Evolutionary conservation across 371 early-diverging fungal genomes (phyloP).

Genomic region (Mortierella sp.): DNA sequence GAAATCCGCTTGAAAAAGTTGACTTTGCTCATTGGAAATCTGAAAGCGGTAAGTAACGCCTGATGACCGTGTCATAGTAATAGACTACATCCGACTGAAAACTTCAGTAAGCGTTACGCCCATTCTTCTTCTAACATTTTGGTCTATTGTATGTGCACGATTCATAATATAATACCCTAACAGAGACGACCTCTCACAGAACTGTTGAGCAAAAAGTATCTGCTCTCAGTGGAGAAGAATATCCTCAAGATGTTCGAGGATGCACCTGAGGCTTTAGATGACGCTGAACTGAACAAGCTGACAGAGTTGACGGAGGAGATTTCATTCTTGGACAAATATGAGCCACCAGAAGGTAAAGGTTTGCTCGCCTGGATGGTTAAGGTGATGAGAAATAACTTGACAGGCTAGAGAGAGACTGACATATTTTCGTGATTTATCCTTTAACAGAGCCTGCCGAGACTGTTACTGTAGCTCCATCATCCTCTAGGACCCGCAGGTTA

Average conservation of each 20-base stretch:
- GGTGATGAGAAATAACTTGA: neutral
- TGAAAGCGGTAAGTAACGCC: constrained; percentile 29
- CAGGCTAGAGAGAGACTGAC: neutral
- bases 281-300: constrained; percentile 45
- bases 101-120: neutral
- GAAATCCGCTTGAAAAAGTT: constrained; percentile 48
- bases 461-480: neutral
- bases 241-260: constrained; percentile 55
- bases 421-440: neutral
- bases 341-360: constrained; percentile 17
- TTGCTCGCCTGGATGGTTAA: neutral
- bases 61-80: too few species aligned
- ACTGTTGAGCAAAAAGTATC: constrained; percentile 31
- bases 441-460: constrained; percentile 7
- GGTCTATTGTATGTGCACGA: neutral
- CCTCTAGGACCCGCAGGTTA: neutral
- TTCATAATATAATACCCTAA: neutral
- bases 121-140: neutral
- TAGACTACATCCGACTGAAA: too few species aligned
- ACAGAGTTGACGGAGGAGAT: constrained; percentile 40
- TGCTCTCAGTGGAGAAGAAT: constrained; percentile 42
- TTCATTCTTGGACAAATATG: constrained; percentile 33
- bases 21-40: constrained; percentile 43
- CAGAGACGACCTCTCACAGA: constrained; percentile 45
- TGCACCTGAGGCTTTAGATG: constrained; percentile 44